phyloP scores from a whole-genome alignment of 805 yeast genomes.

The Vanderwaltozyma polyspora region DNA sequence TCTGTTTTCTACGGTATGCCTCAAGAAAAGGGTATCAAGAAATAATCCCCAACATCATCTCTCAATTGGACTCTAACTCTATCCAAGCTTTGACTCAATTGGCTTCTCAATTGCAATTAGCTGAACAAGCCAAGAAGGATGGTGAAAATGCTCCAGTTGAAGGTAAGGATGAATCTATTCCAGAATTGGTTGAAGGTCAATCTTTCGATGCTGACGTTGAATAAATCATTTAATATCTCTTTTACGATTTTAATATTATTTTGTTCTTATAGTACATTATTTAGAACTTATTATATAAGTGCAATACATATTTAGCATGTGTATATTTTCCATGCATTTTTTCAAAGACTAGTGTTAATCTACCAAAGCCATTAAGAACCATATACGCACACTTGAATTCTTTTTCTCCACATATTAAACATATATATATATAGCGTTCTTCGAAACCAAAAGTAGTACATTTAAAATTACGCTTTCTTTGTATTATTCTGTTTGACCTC shows the following conservation, averaged over 20 bases:
- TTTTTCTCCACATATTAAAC: too few relatives aligned
- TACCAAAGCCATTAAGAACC: too few relatives aligned
- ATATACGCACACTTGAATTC: too few relatives aligned
- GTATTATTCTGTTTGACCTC: constrained; percentile 6
- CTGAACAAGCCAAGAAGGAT: constrained; percentile 38
- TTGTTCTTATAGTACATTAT: too few relatives aligned
- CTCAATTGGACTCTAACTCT: constrained; percentile 93
- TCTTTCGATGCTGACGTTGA: constrained; percentile 31
- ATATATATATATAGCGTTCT: too few relatives aligned
- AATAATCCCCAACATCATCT: constrained; percentile 86
- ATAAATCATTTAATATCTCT: constrained; percentile 7
- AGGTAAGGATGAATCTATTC: constrained; percentile 55
- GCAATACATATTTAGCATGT: too few relatives aligned
- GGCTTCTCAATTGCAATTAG: constrained; percentile 76
- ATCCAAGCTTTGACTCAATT: constrained; percentile 78
- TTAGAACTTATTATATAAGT: too few relatives aligned
- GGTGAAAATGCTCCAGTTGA: constrained; percentile 37
- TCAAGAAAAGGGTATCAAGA: constrained; percentile 88
- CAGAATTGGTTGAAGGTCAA: constrained; percentile 34
- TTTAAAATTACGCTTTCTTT: too few relatives aligned
- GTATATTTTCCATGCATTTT: too few relatives aligned
- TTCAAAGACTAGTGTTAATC: too few relatives aligned
- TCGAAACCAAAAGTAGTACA: too few relatives aligned
- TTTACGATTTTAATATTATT: not conserved
- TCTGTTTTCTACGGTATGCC: constrained; percentile 92